Base-by-base conservation (phyloP, 805 yeast genomes). In the Barnettozyma californica region DNA sequence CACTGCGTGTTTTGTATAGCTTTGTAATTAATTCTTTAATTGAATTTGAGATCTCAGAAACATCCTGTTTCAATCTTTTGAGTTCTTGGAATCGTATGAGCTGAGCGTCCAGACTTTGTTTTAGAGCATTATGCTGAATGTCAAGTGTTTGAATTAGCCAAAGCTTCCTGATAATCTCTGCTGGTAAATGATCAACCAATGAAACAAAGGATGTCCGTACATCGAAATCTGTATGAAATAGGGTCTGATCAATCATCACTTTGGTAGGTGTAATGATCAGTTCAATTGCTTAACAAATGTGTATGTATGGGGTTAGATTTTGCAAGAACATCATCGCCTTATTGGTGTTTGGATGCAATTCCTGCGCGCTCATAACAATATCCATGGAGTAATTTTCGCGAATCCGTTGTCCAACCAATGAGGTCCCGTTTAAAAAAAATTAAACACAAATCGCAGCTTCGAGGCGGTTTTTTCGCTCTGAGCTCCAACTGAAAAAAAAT, bases 121-220 rank as follows among this genome's bases (percentile, higher is more conserved):
- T 46, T 4, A 52, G 44, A n/a, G 54, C 44, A 36, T 53, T 47
- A 31, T 58, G 51, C 19, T 56, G 38, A 38, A 51, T 45, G 52
- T 69, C 69, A 7, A 71, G 51, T 0, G 69, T 59, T 47, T 71
- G 75, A 7, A 70, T 57, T 13, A 67, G 54, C 75, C 76, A 71
- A 16, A 71, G 53, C 34, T 71, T 63, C 20, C 76, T 58, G 11
- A 71, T 66, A n/a, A 72, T 54, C 41, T 72, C 75, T 21, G 73
- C 66, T 0, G 76, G 76, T 14, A 71, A 60, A 51, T 71, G 76
- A 49, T 73, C 77, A 45, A 71, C 60, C 0, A 68, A 57, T 25
- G 67, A 62, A 3, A 71, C 62, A 48, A 69, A 70, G 14, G 66
- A 59, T 37, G 69, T 65, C 40, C 75, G 58, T n/a, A 68, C 67